Evolutionary conservation across 1,284 basidiomycete species (phyloP), one percentile per base, ranked within the genome.

Genomic region (Pseudozyma flocculosa): DNA sequence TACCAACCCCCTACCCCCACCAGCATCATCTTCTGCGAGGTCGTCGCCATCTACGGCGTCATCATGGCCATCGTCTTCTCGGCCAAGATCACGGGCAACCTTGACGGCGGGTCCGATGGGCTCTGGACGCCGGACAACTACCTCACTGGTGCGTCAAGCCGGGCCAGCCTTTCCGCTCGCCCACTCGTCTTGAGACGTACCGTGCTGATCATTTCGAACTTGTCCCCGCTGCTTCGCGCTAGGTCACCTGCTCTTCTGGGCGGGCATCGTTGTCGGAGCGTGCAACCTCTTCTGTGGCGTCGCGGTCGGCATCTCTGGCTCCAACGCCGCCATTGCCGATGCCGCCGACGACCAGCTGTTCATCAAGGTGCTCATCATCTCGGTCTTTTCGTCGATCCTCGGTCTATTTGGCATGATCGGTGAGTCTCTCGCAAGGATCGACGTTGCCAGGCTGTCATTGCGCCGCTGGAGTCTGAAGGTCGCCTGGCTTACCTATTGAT

Each of bases 11-110:
- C n/a, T n/a, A n/a, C n/a, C n/a, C n/a, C n/a, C n/a, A n/a, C n/a
- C 36, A 76, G 73, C 30, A 93, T 98, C 82, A 97, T 98, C 78
- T 97, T 98, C 82, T 97, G 94, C 79, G 94, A 98, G 82, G 94
- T 96, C 68, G 91, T 95, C 21, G 92, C 92, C 58, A 95, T 95
- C 75, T 95, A 94, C 80, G 93, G 89, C 51, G 89, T 92, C 46
- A 91, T 93, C 49, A 78, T 78, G 71, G 73, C 75, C 15, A 78
- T 78, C 46, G 74, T 78, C 22, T 76, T 78, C 43, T 70, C 65
- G 13, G 60, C 75, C 38, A 78, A 78, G 55, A 68, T 76, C 54
- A 62, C 62, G 1, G 74, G 74, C 15, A 75, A 67, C 36, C 51
- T 78, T 3, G 54, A 68, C 30, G 54, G 40, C 0, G 68, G 64